Evolutionary conservation across 192 early-diverging fungal genomes (phyloP).

Genomic region (Coemansia sp.): DNA sequence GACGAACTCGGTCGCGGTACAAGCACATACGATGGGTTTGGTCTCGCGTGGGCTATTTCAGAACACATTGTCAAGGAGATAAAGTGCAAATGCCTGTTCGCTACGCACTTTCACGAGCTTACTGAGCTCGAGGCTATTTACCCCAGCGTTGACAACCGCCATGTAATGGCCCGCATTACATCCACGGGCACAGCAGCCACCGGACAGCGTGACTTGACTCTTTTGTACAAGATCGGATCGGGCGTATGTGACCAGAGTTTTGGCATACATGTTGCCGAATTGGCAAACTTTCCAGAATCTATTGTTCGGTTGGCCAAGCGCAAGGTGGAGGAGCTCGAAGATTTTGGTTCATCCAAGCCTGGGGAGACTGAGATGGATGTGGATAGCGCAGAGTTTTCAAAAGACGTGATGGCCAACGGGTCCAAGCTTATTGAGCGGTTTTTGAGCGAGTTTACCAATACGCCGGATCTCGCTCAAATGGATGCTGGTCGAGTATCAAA

Average conservation of each 20-base stretch:
- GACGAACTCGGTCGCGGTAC: conserved; percentile 96
- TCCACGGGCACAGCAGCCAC: conserved; percentile 14
- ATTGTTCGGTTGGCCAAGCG: conserved; percentile 81
- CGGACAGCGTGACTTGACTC: conserved; percentile 66
- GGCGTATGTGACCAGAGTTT: conserved; percentile 94
- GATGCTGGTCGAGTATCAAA: conserved; percentile 34
- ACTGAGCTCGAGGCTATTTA: conserved; percentile 75
- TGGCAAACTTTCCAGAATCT: conserved; percentile 84
- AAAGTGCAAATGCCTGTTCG: conserved; percentile 84
- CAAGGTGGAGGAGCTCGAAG: conserved; percentile 87
- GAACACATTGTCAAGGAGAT: conserved; percentile 63
- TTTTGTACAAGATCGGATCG: conserved; percentile 83
- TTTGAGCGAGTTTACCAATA: conserved; percentile 57
- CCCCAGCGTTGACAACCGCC: conserved; percentile 78
- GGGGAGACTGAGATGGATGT: conserved; percentile 9
- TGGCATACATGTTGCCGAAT: conserved; percentile 96
- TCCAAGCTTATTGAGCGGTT: conserved; percentile 43
- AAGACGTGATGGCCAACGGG: conserved; percentile 31
- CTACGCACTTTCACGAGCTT: conserved; percentile 98
- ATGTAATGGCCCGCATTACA: conserved; percentile 74
- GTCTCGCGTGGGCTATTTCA: conserved; percentile 96
- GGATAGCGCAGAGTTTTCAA: conserved; percentile 24
- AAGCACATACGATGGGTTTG: conserved; percentile 97
- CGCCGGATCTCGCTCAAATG: conserved; percentile 41
- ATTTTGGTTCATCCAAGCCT: conserved; percentile 54